Evolutionary conservation across 805 yeast genomes (phyloP).

Genomic region (Wickerhamomyces canadensis): DNA sequence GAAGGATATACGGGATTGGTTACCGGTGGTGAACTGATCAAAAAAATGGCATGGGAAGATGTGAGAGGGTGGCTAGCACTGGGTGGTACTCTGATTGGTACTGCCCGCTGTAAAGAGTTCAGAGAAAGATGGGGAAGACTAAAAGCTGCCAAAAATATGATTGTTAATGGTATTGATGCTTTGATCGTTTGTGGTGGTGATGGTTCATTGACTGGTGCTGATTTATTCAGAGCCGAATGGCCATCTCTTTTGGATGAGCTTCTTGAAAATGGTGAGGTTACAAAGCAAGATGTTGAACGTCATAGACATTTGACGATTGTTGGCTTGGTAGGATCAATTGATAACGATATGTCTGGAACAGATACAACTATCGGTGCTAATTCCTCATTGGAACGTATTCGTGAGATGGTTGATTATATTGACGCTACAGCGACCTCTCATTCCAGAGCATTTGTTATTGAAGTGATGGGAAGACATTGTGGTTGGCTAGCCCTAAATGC

Average conservation of each 20-base stretch:
- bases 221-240: constrained; percentile 72
- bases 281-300: constrained; percentile 39
- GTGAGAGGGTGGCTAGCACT: constrained; percentile 64
- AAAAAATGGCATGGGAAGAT: constrained; percentile 65
- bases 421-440: constrained; percentile 83
- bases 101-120: constrained; percentile 68
- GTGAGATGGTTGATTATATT: constrained; percentile 71
- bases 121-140: constrained; percentile 63
- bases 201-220: constrained; percentile 81
- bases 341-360: constrained; percentile 80
- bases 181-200: constrained; percentile 81
- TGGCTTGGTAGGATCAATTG: constrained; percentile 80
- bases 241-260: constrained; percentile 62
- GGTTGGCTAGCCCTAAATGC: constrained; percentile 85
- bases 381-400: constrained; percentile 71
- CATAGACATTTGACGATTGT: constrained; percentile 59
- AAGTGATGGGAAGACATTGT: constrained; percentile 88
- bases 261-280: constrained; percentile 36
- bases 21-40: constrained; percentile 52
- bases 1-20: constrained; percentile 77
- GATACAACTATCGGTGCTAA: constrained; percentile 80
- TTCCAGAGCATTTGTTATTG: constrained; percentile 77
- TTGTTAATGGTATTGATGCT: constrained; percentile 70
- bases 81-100: constrained; percentile 78
- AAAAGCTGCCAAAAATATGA: constrained; percentile 57